A percentile compares a stretch with the other conserved stretches of the same genome.
Conservation (phyloP, 1,284 basidiomycete species). For the Thecaphora thlaspeos region DNA sequence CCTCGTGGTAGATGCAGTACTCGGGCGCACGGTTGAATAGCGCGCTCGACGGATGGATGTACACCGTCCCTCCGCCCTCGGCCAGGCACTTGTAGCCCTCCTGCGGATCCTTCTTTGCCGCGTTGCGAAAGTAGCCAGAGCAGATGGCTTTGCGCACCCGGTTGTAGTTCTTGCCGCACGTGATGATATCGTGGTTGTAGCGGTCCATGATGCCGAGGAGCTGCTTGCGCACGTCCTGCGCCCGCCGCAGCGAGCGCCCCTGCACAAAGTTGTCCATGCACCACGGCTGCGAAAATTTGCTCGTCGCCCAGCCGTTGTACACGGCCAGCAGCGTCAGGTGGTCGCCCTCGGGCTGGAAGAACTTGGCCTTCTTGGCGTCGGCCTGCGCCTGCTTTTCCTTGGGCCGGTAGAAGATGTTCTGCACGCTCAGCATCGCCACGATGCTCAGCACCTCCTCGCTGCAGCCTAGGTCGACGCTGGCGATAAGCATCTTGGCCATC, state of each 20-base stretch:
- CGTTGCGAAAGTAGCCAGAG: constrained; percentile 66
- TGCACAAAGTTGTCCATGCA: constrained; percentile 82
- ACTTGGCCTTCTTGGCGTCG: constrained; percentile 94
- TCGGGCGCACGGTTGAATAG: too few species aligned
- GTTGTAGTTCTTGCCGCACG: constrained; percentile 88
- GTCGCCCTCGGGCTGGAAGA: constrained; percentile 68
- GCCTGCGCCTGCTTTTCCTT: constrained; percentile 60
- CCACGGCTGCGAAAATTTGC: constrained; percentile 87
- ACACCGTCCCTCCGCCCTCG: too few species aligned
- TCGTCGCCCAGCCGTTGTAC: constrained; percentile 96
- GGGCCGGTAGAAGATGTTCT: constrained; percentile 94
- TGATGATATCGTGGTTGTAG: constrained; percentile 94
- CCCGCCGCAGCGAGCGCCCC: constrained; percentile 91
- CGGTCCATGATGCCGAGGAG: constrained; percentile 98
- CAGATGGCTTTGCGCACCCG: constrained; percentile 91
- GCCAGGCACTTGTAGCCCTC: constrained; percentile 78
- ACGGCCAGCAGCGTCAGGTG: constrained; percentile 92
- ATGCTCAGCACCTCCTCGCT: constrained; percentile 94
- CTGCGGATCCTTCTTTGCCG: constrained; percentile 69
- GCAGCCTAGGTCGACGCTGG: constrained; percentile 90
- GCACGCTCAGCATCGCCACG: constrained; percentile 93
- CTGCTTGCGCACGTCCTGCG: constrained; percentile 96
- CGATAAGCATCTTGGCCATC: constrained; percentile 85
- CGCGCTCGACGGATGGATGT: too few species aligned
- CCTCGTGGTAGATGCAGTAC: too few species aligned